Evolutionary conservation across 805 yeast species (phyloP), one percentile per base, ranked within the genome.

Genomic region (Naumovozyma castellii): DNA sequence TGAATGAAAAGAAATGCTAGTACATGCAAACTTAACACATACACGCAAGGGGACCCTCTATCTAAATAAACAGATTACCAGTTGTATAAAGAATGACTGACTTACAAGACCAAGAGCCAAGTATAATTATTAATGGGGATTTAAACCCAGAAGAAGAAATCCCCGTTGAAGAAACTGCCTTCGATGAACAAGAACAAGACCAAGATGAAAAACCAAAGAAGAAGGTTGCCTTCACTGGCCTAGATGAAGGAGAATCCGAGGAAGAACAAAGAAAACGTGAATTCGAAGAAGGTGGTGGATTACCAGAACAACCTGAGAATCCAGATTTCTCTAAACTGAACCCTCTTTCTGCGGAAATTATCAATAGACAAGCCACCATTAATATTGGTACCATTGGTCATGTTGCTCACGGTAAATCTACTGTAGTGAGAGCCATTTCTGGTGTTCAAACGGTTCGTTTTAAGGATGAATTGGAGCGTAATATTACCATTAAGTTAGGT

Each of bases 401-500:
- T 66, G 95, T 86, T 51, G 95, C 95, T 42, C 95, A 86, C 71
- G 95, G 95, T 66, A 86, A 86, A 65, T 78, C 87, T 42, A 86
- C 95, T 9, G 95, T 86, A 29, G 95, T 86, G 33, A 81, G 88
- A 66, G 95, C 95, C 48, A 92, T 92, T 51, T 88, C 97, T 2
- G 97, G 98, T 47, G 97, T 94, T 34, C 98, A 94, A 65, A 92
- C 99, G 16, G 99, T 92, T 48, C 83, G 99, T 69, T 92, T 92
- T 76, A 92, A 92, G 74, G 95, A 90, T 69, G 99, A 92, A 71
- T 75, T 92, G 61, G 98, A 92, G 74, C 86, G 99, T 77, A 92
- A 92, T 58, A 92, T 92, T 72, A 92, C 99, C 57, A 92, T 92
- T 64, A 92, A 94, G 67, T 75, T 92, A 56, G 99, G 99, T 63